Percentiles rank a stretch among this genome's conserved stretches.
These are phyloP conservation scores for Sistotremastrum suecicum DNA, from an alignment of 768 basidiomycete species.

Conservation along the genomic window DNA sequence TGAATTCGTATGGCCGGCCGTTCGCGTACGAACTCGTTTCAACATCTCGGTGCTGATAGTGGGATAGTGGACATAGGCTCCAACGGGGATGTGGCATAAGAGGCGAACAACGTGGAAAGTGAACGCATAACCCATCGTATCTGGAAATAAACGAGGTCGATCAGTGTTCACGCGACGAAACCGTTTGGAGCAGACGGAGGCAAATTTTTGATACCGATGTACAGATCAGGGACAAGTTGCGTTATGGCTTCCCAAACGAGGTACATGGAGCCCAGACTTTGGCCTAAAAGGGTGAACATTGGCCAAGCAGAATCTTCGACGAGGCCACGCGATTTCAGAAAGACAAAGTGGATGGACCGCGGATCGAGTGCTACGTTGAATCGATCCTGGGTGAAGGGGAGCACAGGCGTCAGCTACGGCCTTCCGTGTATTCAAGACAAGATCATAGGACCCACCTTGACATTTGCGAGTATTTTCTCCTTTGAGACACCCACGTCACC, in stretches of 20 bases:
- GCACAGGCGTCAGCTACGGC: background rate
- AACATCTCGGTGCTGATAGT: conserved; percentile 95
- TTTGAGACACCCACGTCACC: conserved; percentile 78
- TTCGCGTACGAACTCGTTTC: conserved; percentile 50
- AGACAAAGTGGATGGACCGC: conserved; percentile 62
- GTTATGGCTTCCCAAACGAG: conserved; percentile 76
- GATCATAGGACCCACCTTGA: conserved; percentile 39
- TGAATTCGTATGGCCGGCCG: conserved; percentile 48
- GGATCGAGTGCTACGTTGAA: conserved; percentile 70
- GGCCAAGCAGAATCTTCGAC: conserved; percentile 79
- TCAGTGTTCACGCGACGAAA: conserved; percentile 4
- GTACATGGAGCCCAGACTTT: conserved; percentile 77
- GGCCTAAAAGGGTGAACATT: conserved; percentile 83
- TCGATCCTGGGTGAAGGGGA: conserved; percentile 34
- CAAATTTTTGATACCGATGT: conserved; percentile 48
- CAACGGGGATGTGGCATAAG: conserved; percentile 55
- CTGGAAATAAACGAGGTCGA: conserved; percentile 24
- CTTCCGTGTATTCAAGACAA: background rate
- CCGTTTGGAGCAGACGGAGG: background rate
- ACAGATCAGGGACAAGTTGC: conserved; percentile 74
- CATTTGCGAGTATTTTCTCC: conserved; percentile 65
- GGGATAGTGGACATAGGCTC: conserved; percentile 92
- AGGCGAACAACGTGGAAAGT: conserved; percentile 67
- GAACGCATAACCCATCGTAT: conserved; percentile 98
- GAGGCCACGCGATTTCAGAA: conserved; percentile 50